Conservation (phyloP, 1,284 basidiomycete genomes). For the Ceratobasidium theobromae region DNA sequence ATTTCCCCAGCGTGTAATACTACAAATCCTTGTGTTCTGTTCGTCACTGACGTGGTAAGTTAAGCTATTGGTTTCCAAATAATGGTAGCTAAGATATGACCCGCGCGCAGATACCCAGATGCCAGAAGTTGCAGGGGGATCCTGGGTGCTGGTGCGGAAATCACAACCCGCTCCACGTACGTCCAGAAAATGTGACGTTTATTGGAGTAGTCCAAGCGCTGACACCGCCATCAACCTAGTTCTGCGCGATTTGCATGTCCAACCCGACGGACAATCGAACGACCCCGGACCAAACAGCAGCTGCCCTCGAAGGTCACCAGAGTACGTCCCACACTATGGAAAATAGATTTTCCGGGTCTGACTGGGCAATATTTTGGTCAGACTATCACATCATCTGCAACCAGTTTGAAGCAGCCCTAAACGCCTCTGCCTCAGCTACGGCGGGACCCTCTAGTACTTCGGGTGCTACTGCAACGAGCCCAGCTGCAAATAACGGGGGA, state of each 20-base stretch:
- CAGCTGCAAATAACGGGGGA: background rate
- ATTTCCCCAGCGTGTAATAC: constrained; percentile 6
- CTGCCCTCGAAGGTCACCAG: constrained; percentile 1
- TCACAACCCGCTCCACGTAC: constrained; percentile 19
- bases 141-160: constrained; percentile 28
- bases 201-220: background rate
- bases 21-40: background rate
- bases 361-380: background rate
- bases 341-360: background rate
- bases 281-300: constrained; percentile 4
- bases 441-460: constrained; percentile 1
- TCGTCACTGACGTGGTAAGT: constrained; percentile 10
- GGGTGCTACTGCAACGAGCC: background rate
- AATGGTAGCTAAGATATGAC: background rate
- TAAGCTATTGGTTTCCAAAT: background rate
- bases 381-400: constrained; percentile 13
- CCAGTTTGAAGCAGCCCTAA: background rate
- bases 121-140: constrained; percentile 12
- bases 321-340: background rate
- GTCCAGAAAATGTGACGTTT: background rate
- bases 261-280: constrained; percentile 10
- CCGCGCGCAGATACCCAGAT: constrained; percentile 5
- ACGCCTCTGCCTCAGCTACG: background rate
- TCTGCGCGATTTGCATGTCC: constrained; percentile 25
- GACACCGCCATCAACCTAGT: background rate